Base-by-base conservation (phyloP, 345 rosid genomes). In the Eucalyptus microcorys region DNA sequence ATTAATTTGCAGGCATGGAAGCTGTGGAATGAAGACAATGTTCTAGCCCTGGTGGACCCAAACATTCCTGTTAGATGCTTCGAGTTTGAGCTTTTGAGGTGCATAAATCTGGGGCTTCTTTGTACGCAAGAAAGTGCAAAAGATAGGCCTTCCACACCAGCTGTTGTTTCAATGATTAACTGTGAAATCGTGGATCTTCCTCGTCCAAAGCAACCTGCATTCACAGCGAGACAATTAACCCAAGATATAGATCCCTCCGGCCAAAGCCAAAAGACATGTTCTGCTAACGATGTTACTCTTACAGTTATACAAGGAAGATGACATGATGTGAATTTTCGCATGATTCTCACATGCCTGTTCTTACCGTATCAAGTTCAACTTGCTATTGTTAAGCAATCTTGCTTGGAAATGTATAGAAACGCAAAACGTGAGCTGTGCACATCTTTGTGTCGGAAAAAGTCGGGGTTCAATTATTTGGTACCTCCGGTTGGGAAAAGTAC, bases 91-190 rank as follows among this genome's bases (percentile, higher is more conserved):
- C 49, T 88, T 22, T 26, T 24, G 10, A 87, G 89, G 61, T 88
- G 87, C 87, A 50, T 90, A n/a, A 88, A 88, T 49, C 88, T 88
- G 88, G 90, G 90, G 37, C n/a, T 88, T 87, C 49, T 91, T 30
- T 90, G 90, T 48, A 88, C 71, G 26, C 92, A 90, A 59, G 87
- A 88, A 47, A 84, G 49, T 21, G 87, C 42, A 30, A 79, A 79
- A 17, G 88, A 89, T 37, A 87, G 89, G 79, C 89, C 91, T 13
- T 49, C 87, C 10, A 57, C 86, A 87, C 24, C 89, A 14, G 66
- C 59, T 16, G 90, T 89, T 10, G 40, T 87, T 45, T 89, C 86
- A 15, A 90, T 91, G 90, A 90, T 90, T 12, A 90, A 49, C 24
- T 86, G 87, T 45, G 88, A 91, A 86, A 90, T 88, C 22, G 76